phyloP scores from a whole-genome alignment of 2,329 filamentous ascomycete species.

The Emydomyces testavorans region DNA sequence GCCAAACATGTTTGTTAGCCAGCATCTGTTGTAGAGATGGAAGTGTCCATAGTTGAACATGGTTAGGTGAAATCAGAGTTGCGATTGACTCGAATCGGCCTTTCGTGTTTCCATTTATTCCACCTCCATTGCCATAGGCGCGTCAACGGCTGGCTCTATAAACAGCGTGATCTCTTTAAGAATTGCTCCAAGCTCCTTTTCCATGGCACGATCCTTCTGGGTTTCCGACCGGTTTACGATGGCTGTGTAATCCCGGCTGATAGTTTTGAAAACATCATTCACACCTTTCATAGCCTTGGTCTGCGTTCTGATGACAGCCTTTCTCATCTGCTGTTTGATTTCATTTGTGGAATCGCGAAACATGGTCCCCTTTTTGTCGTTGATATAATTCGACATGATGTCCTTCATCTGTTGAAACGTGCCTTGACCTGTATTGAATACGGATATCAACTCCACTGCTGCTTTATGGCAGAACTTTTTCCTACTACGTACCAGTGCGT shows the following conservation, averaged over 20 bases:
- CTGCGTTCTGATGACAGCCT: constrained; percentile 20
- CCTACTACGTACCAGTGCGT: constrained; percentile 1
- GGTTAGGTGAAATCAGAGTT: too few species aligned
- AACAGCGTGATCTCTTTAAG: constrained; percentile 2
- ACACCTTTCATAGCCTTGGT: constrained; percentile 26
- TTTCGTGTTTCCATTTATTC: not conserved
- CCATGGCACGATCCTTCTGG: not conserved
- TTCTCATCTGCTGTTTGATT: not conserved
- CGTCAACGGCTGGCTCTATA: not conserved
- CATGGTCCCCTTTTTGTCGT: not conserved
- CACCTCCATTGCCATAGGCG: not conserved
- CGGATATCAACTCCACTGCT: not conserved
- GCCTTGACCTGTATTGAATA: not conserved
- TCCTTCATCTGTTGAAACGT: constrained; percentile 1
- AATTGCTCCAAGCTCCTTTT: not conserved
- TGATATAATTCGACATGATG: not conserved
- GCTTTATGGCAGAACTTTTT: too few species aligned
- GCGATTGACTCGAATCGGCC: not conserved
- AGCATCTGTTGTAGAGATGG: too few species aligned
- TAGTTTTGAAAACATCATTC: not conserved
- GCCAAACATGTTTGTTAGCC: too few species aligned
- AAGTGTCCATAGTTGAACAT: too few species aligned
- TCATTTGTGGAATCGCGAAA: not conserved
- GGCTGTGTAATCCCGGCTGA: not conserved
- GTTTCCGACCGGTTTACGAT: not conserved